Evolutionary conservation across 1,284 basidiomycete genomes (phyloP), one percentile per base, ranked within the genome.

Genomic region (Hypsizygus ulmarius): DNA sequence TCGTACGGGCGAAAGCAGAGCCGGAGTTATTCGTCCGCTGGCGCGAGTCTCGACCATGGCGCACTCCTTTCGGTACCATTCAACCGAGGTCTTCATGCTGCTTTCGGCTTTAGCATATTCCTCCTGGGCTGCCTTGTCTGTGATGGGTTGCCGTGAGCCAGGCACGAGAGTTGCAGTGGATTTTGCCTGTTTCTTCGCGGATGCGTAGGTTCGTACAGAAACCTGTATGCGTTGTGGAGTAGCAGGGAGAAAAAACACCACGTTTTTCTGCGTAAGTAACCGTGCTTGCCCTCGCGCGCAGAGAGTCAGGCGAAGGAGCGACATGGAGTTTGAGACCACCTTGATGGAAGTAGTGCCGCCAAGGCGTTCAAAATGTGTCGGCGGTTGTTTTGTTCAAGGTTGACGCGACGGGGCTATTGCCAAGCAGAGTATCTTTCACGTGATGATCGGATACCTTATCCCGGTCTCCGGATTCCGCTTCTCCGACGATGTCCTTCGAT

Each of bases 61-160:
- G 41, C 83, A 81, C 58, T 88, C 85, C 52, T 84, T 85, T 43
- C 79, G 72, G 70, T 78, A 87, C 79, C 82, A 84, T 27, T 86
- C 84, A 15, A 85, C 71, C 3, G 77, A 70, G 1, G 70, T 62
- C 34, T 68, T 61, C 86, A 91, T 90, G 55, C 77, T 77, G n/a
- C 70, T 64, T 52, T 85, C 81, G 0, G 79, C 63, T 55, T 78
- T 81, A 18, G 67, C 61, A 55, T 84, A 86, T 57, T 85, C 82
- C 39, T 72, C 69, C 39, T 69, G 71, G 14, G 76, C 66, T 0
- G 71, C 70, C 19, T 73, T 70, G 53, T 79, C 72, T 2, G 71
- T 70, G 14, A 84, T 70, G n/a, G 68, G 71, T 37, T 77, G 76
- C 52, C 80, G 64, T 0, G 83, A 84, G 19, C 78, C 73, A 0